Evolutionary conservation across 352 stramenopile genomes (phyloP), one percentile per base, ranked within the genome.

Genomic region (Globisporangium takayamanum): DNA sequence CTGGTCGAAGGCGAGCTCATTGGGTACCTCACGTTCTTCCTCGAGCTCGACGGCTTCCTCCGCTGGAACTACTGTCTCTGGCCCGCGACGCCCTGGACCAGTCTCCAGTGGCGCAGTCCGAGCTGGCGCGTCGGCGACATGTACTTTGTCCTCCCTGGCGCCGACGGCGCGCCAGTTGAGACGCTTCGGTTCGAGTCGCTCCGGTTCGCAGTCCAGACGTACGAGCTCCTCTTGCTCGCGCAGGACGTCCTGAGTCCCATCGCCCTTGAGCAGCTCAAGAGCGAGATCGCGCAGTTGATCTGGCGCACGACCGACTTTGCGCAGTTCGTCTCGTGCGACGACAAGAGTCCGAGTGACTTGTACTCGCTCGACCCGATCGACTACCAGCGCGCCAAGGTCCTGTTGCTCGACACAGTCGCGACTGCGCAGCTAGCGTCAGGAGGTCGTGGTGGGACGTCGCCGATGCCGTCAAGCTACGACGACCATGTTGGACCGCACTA

Each of bases 1-100:
- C 66, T 89, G 11, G 63, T 84, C 2, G 82, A 92, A 63, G 75
- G 80, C 16, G 78, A 90, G 57, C 72, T 92, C 63, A 69, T 92
- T 28, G 82, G 80, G 37, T 92, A 81, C 58, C 62, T 92, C 26
- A 92, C 82, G 14, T 81, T 83, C 59, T 88, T 92, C 58, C 76
- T 90, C 41, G 69, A 87, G 56, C 73, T 92, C 49, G 80, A 92
- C 58, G 82, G 82, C 22, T 92, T 92, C 45, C 53, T 92, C 50
- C 80, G 82, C n/a, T 92, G 82, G 82, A 90, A 92, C 51, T 92
- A 83, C 65, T 89, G 82, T 22, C 62, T 92, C 11, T 92, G 82
- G 82, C 82, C 82, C 0, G 58, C 63, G 1, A 57, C 63, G 50
- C 82, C 80, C 2, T 90, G 82, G 82, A 61, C 76, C 11, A 71